Evolutionary conservation across 805 yeast genomes (phyloP).

Genomic region (Ogataea siamensis): DNA sequence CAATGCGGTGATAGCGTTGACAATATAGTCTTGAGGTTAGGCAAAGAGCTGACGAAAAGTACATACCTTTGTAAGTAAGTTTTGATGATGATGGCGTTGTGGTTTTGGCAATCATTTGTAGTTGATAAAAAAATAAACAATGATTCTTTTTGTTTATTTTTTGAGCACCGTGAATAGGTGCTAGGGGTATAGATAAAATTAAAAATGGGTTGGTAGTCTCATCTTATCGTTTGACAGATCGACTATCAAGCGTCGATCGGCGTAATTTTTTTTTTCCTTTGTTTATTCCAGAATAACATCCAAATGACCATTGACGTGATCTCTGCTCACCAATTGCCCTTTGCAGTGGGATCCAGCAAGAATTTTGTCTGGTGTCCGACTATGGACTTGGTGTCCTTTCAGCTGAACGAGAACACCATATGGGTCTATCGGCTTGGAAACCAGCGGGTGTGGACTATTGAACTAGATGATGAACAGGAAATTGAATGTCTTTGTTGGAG

Average conservation of each 20-base stretch:
- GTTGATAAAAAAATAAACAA: constrained; percentile 4
- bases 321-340: constrained; percentile 20
- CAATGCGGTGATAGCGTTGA: constrained; percentile 64
- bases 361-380: constrained; percentile 34
- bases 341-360: constrained; percentile 18
- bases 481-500: constrained; percentile 29
- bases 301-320: constrained; percentile 8
- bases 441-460: constrained; percentile 35
- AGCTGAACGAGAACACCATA: constrained; percentile 28
- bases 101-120: constrained; percentile 38
- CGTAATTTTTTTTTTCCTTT: constrained; percentile 2
- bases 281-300: background rate
- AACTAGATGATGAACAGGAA: constrained; percentile 21
- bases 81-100: constrained; percentile 36
- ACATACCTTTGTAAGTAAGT: constrained; percentile 48
- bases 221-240: constrained; percentile 9
- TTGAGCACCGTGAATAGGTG: constrained; percentile 6
- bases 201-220: constrained; percentile 7
- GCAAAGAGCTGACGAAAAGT: constrained; percentile 1
- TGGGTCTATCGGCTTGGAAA: constrained; percentile 34
- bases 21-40: constrained; percentile 51
- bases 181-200: constrained; percentile 1
- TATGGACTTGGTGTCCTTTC: constrained; percentile 34
- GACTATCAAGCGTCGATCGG: constrained; percentile 9
- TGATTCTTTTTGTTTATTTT: constrained; percentile 17